phyloP scores from a whole-genome alignment of 169 alveolate genomes.

The Perkinsus marinus region DNA sequence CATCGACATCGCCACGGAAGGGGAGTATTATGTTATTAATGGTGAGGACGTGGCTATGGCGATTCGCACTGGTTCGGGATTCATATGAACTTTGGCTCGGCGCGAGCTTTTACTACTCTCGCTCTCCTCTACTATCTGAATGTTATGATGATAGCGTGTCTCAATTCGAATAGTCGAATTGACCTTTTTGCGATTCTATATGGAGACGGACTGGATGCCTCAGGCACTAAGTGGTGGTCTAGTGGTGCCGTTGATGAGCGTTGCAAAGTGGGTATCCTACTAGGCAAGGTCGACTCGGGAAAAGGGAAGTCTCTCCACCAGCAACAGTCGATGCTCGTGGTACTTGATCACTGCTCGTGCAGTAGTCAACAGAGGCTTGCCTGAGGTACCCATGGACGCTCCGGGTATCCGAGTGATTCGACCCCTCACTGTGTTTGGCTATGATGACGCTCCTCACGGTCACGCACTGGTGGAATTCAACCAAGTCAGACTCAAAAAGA shows the following conservation, averaged over 20 bases:
- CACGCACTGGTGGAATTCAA: slow-evolving; percentile 37
- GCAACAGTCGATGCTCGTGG: slow-evolving; percentile 32
- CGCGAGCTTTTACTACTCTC: background rate
- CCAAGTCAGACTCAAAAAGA: slow-evolving; percentile 27
- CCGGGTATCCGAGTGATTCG: slow-evolving; percentile 35
- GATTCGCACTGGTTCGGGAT: too few relatives aligned
- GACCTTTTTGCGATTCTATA: too few relatives aligned
- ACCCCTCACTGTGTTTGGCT: slow-evolving; percentile 35
- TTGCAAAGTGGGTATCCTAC: slow-evolving; percentile 28
- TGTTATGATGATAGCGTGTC: background rate
- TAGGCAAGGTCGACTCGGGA: slow-evolving; percentile 16
- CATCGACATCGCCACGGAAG: slow-evolving; percentile 9
- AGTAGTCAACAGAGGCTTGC: background rate
- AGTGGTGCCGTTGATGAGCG: slow-evolving; percentile 42
- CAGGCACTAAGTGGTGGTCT: slow-evolving; percentile 38
- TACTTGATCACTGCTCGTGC: background rate
- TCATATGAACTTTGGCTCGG: background rate
- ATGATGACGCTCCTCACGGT: slow-evolving; percentile 41
- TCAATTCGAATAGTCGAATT: background rate
- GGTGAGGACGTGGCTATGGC: background rate
- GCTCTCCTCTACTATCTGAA: too few relatives aligned
- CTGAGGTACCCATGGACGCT: slow-evolving; percentile 31
- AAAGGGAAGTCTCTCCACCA: slow-evolving; percentile 3
- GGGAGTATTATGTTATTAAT: slow-evolving; percentile 30
- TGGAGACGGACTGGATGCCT: too few relatives aligned